These are phyloP conservation scores for Gliomastix tumulicola DNA, from an alignment of 2,329 filamentous ascomycete species.

Conservation along the genomic window DNA sequence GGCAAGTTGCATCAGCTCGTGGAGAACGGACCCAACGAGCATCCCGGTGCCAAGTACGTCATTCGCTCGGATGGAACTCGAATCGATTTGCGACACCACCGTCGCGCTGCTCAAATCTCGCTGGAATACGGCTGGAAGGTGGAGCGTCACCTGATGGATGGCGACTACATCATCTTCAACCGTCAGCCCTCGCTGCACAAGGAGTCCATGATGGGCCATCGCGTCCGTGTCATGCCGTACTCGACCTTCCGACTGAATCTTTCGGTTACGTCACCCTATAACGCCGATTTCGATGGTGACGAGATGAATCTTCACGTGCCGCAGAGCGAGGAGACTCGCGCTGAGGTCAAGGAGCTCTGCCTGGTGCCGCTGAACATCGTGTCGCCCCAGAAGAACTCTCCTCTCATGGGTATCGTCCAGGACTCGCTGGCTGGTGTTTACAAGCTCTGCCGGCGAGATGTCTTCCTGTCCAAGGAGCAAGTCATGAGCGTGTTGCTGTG, in stretches of 20 bases:
- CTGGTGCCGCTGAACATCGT: slow-evolving; percentile 99
- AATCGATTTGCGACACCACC: slow-evolving; percentile 91
- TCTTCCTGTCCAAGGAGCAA: slow-evolving; percentile 81
- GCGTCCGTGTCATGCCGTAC: slow-evolving; percentile 96
- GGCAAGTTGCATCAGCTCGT: slow-evolving; percentile 84
- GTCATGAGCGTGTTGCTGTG: slow-evolving; percentile 97
- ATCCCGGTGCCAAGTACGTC: slow-evolving; percentile 94
- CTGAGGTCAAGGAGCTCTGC: slow-evolving; percentile 89
- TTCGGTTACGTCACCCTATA: slow-evolving; percentile 97
- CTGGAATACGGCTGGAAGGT: slow-evolving; percentile 98
- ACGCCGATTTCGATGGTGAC: slow-evolving; percentile 99
- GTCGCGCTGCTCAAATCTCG: slow-evolving; percentile 76
- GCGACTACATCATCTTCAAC: slow-evolving; percentile 99
- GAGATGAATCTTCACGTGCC: slow-evolving; percentile 99
- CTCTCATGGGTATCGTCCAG: slow-evolving; percentile 99
- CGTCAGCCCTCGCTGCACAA: slow-evolving; percentile 98
- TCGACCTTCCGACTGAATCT: slow-evolving; percentile 97
- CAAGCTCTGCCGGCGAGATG: slow-evolving; percentile 90
- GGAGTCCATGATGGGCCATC: slow-evolving; percentile 99
- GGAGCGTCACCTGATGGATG: slow-evolving; percentile 90
- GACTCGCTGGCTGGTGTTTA: slow-evolving; percentile 95
- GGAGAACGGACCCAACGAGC: slow-evolving; percentile 87
- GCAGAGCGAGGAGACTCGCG: slow-evolving; percentile 92
- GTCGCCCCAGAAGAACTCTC: slow-evolving; percentile 92
- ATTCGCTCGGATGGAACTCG: slow-evolving; percentile 89